Evolutionary conservation across 495 filamentous ascomycete genomes (phyloP), one percentile per base, ranked within the genome.

Genomic region (Barbatosphaeria neglecta): DNA sequence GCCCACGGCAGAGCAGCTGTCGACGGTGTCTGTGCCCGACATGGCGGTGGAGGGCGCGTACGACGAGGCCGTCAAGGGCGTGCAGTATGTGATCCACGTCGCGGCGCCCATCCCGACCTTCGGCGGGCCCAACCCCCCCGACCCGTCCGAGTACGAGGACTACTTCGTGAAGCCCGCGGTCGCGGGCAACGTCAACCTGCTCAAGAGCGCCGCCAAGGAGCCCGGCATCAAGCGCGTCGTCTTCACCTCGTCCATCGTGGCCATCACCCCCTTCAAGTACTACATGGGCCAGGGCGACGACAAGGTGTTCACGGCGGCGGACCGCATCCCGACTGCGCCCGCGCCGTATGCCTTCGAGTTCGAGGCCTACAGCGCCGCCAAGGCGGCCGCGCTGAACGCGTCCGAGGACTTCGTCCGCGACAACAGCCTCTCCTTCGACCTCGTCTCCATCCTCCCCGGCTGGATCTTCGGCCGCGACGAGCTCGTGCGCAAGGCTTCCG

Each of bases 21-120:
- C 54, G 9, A 62, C 67, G 24, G 47, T 59, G 24, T 46, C 69
- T 16, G 59, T 77, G 7, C 66, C 71, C 4, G 72, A 77, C 50
- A 57, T 75, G 16, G 24, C 64, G 0, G 55, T 54, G 8, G 48
- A 63, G 0, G 64, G 61, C 16, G 68, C 66, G 9, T 76, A 69
- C 47, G 63, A 73, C 46, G 52, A 64, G 22, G 69, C 65, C 3
- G 61, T 73, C 18, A 48, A 68, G 39, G 69, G 60, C 9, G 66
- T 68, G 1, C 66, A 61, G 19, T 68, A 65, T 37, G 55, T 75
- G 44, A 60, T 77, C 43, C 74, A 77, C 41, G 47, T 71, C 8
- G 73, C 73, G 4, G 69, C 70, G 22, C 73, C 74, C 0, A 48
- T 56, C 15, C 52, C 55, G 0, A 23, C 46, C 9, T 51, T 51